Evolutionary conservation across 345 rosid species (phyloP).

Genomic region (Citrus cavaleriei): DNA sequence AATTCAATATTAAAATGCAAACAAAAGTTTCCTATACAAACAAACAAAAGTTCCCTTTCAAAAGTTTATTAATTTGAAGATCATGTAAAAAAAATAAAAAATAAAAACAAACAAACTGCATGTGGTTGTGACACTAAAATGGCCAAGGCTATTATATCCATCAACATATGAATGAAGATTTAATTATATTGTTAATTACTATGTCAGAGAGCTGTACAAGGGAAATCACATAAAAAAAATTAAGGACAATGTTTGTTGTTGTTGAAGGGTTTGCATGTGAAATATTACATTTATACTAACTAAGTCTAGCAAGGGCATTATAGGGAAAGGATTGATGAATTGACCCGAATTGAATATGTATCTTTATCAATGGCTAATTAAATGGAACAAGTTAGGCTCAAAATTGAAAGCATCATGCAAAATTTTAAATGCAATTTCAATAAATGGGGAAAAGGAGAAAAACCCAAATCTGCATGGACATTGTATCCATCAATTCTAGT

Average conservation of each 20-base stretch:
- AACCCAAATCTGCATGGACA: too few species aligned
- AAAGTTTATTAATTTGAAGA: too few species aligned
- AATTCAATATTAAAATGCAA: too few species aligned
- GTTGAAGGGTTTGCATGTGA: neutral
- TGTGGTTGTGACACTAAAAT: neutral
- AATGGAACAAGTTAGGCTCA: slow-evolving; percentile 8
- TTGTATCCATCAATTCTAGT: too few species aligned
- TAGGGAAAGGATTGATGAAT: neutral
- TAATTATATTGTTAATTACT: neutral
- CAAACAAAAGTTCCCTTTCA: too few species aligned
- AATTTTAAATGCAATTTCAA: neutral
- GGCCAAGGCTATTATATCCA: neutral
- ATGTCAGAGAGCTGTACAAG: neutral
- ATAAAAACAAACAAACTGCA: neutral
- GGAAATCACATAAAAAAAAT: too few species aligned
- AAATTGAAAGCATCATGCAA: neutral
- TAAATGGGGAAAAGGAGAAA: neutral
- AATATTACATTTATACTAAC: neutral
- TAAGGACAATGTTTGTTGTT: neutral
- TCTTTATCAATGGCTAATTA: neutral
- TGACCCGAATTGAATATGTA: neutral
- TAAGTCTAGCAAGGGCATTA: neutral
- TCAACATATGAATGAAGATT: neutral
- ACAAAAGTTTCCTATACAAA: too few species aligned
- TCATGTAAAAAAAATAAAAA: too few species aligned